Conservation (phyloP, 2,329 filamentous ascomycete genomes). For the Neophaeococcomyces aloes region DNA sequence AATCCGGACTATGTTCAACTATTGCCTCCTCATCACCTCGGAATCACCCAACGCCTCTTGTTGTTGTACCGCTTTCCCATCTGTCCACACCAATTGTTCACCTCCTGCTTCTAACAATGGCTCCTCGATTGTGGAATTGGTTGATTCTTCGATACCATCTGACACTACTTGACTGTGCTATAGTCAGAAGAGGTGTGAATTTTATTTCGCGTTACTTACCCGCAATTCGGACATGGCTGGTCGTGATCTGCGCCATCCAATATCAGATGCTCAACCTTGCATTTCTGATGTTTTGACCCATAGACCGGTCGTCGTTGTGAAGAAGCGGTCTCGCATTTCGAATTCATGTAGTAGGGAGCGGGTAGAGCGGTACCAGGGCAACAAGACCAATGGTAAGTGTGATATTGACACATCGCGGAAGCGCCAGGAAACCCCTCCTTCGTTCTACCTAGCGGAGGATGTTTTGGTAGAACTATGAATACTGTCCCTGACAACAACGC, state of each 20-base stretch:
- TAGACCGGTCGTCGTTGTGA: too few species aligned
- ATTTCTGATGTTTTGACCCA: too few species aligned
- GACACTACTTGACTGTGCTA: neutral
- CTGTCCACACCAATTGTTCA: neutral
- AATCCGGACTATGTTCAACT: neutral
- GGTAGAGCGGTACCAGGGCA: conserved; percentile 20
- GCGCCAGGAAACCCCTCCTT: too few species aligned
- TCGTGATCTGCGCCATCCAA: conserved; percentile 21
- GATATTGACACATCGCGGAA: conserved; percentile 22
- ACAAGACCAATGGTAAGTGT: conserved; percentile 22
- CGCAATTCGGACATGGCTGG: conserved; percentile 19
- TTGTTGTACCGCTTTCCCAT: neutral
- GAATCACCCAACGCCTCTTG: neutral
- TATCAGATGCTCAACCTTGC: conserved; percentile 16
- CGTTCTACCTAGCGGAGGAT: too few species aligned
- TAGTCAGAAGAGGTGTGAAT: neutral
- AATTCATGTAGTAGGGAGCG: conserved; percentile 21
- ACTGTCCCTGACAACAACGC: too few species aligned
- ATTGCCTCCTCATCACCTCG: neutral
- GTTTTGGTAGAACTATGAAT: too few species aligned
- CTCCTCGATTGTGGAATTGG: neutral
- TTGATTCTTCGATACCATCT: conserved; percentile 1
- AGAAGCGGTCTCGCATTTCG: conserved; percentile 16
- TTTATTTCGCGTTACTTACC: conserved; percentile 9
- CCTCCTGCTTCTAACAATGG: neutral